Percentiles rank a stretch among this genome's conserved stretches.
phyloP scores from a whole-genome alignment of 495 filamentous ascomycete species.

The Podospora bellae-mahoneyi region DNA sequence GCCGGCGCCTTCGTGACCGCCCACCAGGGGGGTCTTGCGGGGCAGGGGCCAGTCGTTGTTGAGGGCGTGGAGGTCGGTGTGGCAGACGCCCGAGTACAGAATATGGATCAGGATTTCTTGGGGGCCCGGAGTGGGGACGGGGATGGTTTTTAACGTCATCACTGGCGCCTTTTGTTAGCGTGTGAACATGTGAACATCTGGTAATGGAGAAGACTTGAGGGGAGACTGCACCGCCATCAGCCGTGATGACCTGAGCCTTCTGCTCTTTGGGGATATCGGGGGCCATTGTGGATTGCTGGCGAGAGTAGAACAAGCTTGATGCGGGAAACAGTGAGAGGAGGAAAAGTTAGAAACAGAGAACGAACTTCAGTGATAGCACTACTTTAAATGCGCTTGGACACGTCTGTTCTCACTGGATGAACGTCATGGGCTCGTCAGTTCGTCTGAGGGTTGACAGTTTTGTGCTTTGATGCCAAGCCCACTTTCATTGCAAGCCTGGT shows the following conservation, averaged over 20 bases:
- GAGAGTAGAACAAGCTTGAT: not conserved
- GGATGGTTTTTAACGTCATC: slow-evolving; percentile 68
- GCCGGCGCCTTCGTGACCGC: slow-evolving; percentile 89
- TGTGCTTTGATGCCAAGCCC: slow-evolving; percentile 1
- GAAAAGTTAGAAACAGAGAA: not conserved
- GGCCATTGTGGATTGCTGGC: not conserved
- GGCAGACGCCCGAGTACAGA: slow-evolving; percentile 86
- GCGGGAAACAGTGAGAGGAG: not conserved
- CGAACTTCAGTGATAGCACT: not conserved
- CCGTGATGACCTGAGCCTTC: slow-evolving; percentile 79
- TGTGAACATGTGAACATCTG: no score
- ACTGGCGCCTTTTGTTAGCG: slow-evolving; percentile 36
- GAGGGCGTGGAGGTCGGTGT: slow-evolving; percentile 80
- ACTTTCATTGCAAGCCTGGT: not conserved
- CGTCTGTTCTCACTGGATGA: slow-evolving; percentile 2
- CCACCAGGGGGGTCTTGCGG: slow-evolving; percentile 75
- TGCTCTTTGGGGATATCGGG: slow-evolving; percentile 62
- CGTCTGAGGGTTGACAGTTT: not conserved
- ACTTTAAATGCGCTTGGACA: not conserved
- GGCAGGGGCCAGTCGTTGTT: slow-evolving; percentile 81
- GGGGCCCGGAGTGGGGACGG: slow-evolving; percentile 68
- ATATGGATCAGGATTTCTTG: slow-evolving; percentile 85
- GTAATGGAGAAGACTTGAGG: not conserved
- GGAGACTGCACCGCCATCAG: slow-evolving; percentile 56
- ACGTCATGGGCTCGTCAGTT: slow-evolving; percentile 8